Base-by-base conservation (phyloP, 2,329 filamentous ascomycete species). In the Hypoxylon sp. region DNA sequence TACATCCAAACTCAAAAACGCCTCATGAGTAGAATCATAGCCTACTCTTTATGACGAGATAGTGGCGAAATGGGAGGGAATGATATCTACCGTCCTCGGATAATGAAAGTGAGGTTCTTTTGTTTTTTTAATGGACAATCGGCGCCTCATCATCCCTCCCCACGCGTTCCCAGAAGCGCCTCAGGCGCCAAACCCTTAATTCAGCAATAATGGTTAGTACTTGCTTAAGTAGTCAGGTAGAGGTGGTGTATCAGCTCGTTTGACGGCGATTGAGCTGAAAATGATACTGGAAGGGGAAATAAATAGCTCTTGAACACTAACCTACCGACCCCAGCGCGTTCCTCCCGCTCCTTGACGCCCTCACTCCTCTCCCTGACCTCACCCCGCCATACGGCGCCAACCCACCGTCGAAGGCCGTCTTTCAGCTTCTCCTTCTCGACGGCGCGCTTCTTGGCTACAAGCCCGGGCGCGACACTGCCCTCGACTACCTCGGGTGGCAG, bases 351-450 rank as follows among this genome's bases (percentile, higher is more conserved):
- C 55, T 69, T 72, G 16, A 79, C 69, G 44, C 73, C 70, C 63
- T 83, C 75, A 60, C 75, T 75, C 34, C 75, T 70, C 64, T 78
- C 73, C 45, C 69, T 70, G 2, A 83, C 80, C 67, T 82, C 75
- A 13, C 79, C 71, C 29, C 69, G 73, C 79, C 79, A 83, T 17
- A 80, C 79, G n/a, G 68, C 72, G 20, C 79, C 86, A 2, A 90
- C 77, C 84, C 86, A 89, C 8, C 78, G 76, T 26, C 86, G 72
- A 53, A 90, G 69, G 11, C 78, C 78, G 62, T 90, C 86, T 66
- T 89, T 89, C 31, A 90, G 75, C 52, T 77, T 76, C 71, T 89
- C 85, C 60, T 80, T 79, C 71, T 90, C 87, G 11, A 90, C 76
- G 8, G 79, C 80, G 46, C 82, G 75, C 63, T 82, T 81, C 57